Conservation (phyloP, 2,329 filamentous ascomycete genomes). For the Fusarium euwallaceae region DNA sequence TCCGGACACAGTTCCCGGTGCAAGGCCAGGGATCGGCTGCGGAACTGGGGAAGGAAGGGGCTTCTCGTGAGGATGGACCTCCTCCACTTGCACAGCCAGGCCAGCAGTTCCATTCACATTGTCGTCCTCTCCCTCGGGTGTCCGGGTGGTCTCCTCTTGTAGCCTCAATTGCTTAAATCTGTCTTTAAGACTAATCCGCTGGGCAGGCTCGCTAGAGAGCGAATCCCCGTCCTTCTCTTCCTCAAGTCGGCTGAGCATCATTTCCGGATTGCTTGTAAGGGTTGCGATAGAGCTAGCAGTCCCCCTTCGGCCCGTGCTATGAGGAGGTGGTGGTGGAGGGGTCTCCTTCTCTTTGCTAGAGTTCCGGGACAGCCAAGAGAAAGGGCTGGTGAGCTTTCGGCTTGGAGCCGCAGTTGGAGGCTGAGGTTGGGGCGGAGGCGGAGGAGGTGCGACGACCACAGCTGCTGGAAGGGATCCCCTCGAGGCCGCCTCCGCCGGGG, state of each 20-base stretch:
- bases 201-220: slow-evolving; percentile 60
- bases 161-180: slow-evolving; percentile 83
- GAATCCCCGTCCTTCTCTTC: slow-evolving; percentile 71
- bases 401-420: slow-evolving; percentile 54
- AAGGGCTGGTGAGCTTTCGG: slow-evolving; percentile 88
- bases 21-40: slow-evolving; percentile 76
- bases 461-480: slow-evolving; percentile 59
- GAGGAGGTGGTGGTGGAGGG: slow-evolving; percentile 66
- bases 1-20: slow-evolving; percentile 88
- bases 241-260: slow-evolving; percentile 82
- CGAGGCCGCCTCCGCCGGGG: slow-evolving; percentile 63
- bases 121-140: slow-evolving; percentile 64
- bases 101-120: slow-evolving; percentile 53
- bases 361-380: slow-evolving; percentile 84
- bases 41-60: slow-evolving; percentile 66
- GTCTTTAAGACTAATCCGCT: slow-evolving; percentile 77
- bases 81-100: slow-evolving; percentile 44
- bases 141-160: slow-evolving; percentile 77
- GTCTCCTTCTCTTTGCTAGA: slow-evolving; percentile 69
- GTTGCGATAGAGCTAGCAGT: slow-evolving; percentile 86
- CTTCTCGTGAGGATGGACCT: slow-evolving; percentile 47
- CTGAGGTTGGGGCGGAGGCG: slow-evolving; percentile 46
- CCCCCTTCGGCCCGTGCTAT: slow-evolving; percentile 69
- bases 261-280: slow-evolving; percentile 82
- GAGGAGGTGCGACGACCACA: slow-evolving; percentile 49